phyloP scores from a whole-genome alignment of 2,329 filamentous ascomycete genomes.

The Stemphylium beticola region DNA sequence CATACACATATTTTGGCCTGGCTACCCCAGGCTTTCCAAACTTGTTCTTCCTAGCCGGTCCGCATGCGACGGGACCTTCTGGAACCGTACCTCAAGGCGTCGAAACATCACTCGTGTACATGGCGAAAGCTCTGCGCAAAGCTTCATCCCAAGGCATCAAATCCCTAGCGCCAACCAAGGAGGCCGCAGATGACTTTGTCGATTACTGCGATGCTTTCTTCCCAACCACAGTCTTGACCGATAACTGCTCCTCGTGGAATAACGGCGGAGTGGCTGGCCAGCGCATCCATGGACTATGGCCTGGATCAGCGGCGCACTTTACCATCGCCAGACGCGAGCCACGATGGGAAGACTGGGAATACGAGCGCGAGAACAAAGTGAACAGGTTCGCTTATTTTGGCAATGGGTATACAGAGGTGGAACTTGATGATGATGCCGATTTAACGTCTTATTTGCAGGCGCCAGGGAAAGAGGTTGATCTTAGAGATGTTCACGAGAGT shows the following conservation, averaged over 20 bases:
- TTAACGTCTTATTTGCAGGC: constrained; percentile 68
- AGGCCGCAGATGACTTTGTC: constrained; percentile 69
- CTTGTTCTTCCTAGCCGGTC: constrained; percentile 67
- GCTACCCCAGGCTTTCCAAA: constrained; percentile 72
- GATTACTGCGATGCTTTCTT: constrained; percentile 61
- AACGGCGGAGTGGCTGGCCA: constrained; percentile 66
- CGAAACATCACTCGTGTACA: constrained; percentile 70
- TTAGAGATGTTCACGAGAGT: constrained; percentile 69
- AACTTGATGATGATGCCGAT: constrained; percentile 63
- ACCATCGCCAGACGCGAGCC: constrained; percentile 64
- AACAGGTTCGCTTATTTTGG: constrained; percentile 70
- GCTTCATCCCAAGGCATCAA: constrained; percentile 69
- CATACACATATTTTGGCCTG: constrained; percentile 71
- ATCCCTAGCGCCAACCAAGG: constrained; percentile 62
- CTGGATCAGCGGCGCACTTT: constrained; percentile 68
- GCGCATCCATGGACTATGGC: constrained; percentile 72
- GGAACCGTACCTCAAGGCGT: constrained; percentile 72
- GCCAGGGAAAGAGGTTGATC: constrained; percentile 60
- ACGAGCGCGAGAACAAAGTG: constrained; percentile 53
- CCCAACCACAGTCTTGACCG: constrained; percentile 60
- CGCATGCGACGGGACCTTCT: constrained; percentile 50
- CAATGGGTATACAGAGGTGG: constrained; percentile 68
- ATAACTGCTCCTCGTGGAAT: constrained; percentile 74
- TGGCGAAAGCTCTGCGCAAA: constrained; percentile 72
- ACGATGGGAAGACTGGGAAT: constrained; percentile 66